phyloP scores from a whole-genome alignment of 306 rosid genomes.

The Vigna mungo region DNA sequence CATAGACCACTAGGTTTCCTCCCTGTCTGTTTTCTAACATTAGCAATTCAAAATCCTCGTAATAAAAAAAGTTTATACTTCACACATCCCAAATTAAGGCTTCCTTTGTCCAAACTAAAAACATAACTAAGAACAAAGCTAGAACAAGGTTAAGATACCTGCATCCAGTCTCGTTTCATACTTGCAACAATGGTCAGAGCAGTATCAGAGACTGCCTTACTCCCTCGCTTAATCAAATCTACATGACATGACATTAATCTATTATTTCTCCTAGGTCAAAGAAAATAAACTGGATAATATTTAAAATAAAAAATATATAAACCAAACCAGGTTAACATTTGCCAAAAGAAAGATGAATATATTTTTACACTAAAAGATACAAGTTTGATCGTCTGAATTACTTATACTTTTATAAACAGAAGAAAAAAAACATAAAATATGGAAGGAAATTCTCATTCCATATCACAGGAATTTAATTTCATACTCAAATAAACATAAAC shows the following conservation, averaged over 20 bases:
- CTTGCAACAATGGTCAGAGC: conserved; percentile 74
- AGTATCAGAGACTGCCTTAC: conserved; percentile 63
- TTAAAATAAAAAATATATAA: background rate
- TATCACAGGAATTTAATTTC: conserved; percentile 8
- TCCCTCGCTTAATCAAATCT: conserved; percentile 51
- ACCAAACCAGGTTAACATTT: conserved; percentile 1
- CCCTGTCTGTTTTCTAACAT: conserved; percentile 70
- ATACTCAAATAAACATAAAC: conserved; percentile 15
- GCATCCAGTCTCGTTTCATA: conserved; percentile 98
- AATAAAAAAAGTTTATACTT: background rate
- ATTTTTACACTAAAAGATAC: conserved; percentile 1
- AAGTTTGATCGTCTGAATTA: background rate
- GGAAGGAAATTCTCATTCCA: background rate
- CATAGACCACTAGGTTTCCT: conserved; percentile 92
- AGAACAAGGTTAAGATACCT: conserved; percentile 56
- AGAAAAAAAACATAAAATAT: background rate
- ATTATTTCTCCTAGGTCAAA: conserved; percentile 10
- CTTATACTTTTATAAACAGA: background rate
- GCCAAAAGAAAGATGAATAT: background rate
- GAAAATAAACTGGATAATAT: background rate
- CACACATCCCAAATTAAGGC: conserved; percentile 9
- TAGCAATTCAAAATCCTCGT: conserved; percentile 25
- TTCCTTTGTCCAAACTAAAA: background rate
- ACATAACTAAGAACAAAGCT: background rate
- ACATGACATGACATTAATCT: conserved; percentile 21